Evolutionary conservation across 2,329 filamentous ascomycete species (phyloP), one percentile per base, ranked within the genome.

Genomic region (Claviceps digitariae): DNA sequence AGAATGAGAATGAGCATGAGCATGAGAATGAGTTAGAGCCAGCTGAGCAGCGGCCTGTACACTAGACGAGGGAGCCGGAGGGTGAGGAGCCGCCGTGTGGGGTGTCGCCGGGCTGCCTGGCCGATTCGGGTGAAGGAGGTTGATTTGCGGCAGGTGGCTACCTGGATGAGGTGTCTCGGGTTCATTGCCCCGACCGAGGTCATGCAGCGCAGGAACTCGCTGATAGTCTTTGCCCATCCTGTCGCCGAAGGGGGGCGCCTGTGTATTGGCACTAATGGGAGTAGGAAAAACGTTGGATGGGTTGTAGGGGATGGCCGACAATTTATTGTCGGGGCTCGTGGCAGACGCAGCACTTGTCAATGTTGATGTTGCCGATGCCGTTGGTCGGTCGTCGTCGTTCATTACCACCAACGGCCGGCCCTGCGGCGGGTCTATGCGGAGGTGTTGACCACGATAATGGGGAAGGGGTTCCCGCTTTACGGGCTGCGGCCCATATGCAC

Each of bases 371-470:
- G 78, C 80, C 44, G 80, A 78, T 46, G 78, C 76, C n/a, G 78
- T 80, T 52, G 72, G 70, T 55, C 78, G 72, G 61, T 82, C 77
- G 59, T 83, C 80, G 50, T 82, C 80, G 50, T 82, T 80, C 23
- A 25, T 10, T 27, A 74, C 72, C 57, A 73, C 67, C 51, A 79
- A 66, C 43, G 76, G 74, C 38, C 76, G 75, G 60, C 76, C 76
- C 61, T 82, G 77, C 41, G 80, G 81, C 48, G 80, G 78, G 64
- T 83, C 79, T 59, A 84, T 81, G 44, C 81, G 76, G 52, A 84
- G 71, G 52, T 73, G 69, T 61, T 81, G 81, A 54, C 80, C 79
- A 53, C 81, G 79, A 66, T 82, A 83, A 51, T 74, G 73, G 51
- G 79, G 75, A 52, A 81, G 62, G 44, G 78, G 72, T 61, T 83